Evolutionary conservation across 768 basidiomycete genomes (phyloP).

Genomic region (Tricholoma bakamatsutake): DNA sequence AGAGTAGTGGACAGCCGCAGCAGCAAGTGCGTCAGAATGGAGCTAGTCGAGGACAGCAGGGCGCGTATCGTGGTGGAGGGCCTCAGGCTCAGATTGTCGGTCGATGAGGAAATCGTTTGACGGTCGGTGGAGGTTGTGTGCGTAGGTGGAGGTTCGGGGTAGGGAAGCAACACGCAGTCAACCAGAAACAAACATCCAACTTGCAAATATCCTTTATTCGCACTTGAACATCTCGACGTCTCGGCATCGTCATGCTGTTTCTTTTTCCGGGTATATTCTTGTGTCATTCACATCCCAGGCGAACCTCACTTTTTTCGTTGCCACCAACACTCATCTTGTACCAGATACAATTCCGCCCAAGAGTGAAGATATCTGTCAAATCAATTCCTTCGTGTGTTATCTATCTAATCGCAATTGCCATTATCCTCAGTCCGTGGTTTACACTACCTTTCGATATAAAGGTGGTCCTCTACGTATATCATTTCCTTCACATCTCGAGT

Average conservation of each 20-base stretch:
- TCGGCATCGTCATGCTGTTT: conserved; percentile 3
- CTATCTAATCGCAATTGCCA: conserved; percentile 14
- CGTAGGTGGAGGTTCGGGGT: neutral
- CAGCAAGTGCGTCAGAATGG: conserved; percentile 19
- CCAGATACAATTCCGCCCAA: conserved; percentile 3
- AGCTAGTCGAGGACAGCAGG: conserved; percentile 19
- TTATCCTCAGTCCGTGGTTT: conserved; percentile 1
- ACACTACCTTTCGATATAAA: conserved; percentile 15
- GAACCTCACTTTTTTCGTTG: neutral
- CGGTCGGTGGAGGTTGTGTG: neutral
- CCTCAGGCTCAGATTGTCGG: conserved; percentile 20
- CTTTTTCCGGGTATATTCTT: conserved; percentile 6
- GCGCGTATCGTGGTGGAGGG: conserved; percentile 32
- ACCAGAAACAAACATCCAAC: conserved; percentile 7
- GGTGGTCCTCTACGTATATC: conserved; percentile 13
- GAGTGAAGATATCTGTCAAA: neutral
- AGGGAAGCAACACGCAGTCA: conserved; percentile 8
- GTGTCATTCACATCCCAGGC: neutral
- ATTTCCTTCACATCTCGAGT: conserved; percentile 3
- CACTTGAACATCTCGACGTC: conserved; percentile 9
- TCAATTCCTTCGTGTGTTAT: conserved; percentile 6
- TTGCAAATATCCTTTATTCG: conserved; percentile 4
- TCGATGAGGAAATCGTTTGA: conserved; percentile 21
- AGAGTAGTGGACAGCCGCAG: conserved; percentile 30
- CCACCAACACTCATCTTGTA: conserved; percentile 12